Evolutionary conservation across 2,329 filamentous ascomycete genomes (phyloP).

Genomic region (Cadophora sp.): DNA sequence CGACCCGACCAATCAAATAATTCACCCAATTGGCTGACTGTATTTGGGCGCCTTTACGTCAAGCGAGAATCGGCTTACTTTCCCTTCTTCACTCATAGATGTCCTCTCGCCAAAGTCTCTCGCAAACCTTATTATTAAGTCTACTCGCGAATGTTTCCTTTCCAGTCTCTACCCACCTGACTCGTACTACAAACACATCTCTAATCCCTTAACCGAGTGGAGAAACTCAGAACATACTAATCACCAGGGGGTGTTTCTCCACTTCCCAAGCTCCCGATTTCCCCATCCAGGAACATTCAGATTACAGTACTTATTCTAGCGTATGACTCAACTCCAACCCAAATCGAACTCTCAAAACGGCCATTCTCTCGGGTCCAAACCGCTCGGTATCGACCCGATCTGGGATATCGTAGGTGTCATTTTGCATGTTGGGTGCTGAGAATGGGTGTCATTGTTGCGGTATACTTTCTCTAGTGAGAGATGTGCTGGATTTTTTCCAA

Average conservation of each 20-base stretch:
- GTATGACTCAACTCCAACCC: neutral
- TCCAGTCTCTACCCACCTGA: too few species aligned
- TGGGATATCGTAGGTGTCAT: neutral
- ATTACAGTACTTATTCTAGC: too few species aligned
- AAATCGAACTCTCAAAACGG: neutral
- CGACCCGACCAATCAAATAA: neutral
- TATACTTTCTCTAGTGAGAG: neutral
- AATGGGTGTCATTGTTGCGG: neutral
- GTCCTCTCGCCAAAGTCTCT: too few species aligned
- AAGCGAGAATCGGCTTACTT: constrained; percentile 4
- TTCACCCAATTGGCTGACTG: neutral
- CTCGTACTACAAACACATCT: too few species aligned
- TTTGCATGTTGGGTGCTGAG: neutral
- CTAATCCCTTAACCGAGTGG: too few species aligned
- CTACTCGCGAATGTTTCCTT: too few species aligned
- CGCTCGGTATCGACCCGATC: neutral
- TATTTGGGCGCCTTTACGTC: neutral
- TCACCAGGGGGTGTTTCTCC: too few species aligned
- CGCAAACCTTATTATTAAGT: too few species aligned
- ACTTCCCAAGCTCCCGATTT: too few species aligned
- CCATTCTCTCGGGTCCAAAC: neutral
- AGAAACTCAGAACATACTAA: too few species aligned
- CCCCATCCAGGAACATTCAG: too few species aligned
- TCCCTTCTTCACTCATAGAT: neutral
- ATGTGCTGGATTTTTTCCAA: neutral